These are phyloP conservation scores for Microsporum ferrugineum DNA, from an alignment of 2,329 filamentous ascomycete species.

Conservation along the genomic window DNA sequence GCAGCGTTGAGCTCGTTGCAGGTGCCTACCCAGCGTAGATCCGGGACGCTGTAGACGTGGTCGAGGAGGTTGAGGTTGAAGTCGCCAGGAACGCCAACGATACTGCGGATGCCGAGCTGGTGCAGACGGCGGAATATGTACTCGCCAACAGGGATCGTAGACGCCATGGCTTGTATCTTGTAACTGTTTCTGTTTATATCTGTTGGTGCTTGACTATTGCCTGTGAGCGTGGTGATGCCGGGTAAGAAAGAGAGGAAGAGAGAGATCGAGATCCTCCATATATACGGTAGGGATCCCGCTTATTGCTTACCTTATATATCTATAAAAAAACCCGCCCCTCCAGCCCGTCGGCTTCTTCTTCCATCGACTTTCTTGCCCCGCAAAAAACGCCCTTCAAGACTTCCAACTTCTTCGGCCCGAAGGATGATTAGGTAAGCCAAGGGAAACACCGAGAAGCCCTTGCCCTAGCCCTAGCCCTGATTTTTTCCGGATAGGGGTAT, in stretches of 20 bases:
- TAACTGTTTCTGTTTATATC: not conserved
- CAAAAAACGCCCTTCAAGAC: not conserved
- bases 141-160: slow-evolving; percentile 11
- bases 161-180: not conserved
- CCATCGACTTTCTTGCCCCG: not conserved
- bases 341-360: not conserved
- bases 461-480: not conserved
- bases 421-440: not conserved
- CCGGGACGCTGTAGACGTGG: slow-evolving; percentile 17
- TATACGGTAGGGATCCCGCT: not conserved
- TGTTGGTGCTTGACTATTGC: not conserved
- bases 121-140: slow-evolving; percentile 14
- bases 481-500: not conserved
- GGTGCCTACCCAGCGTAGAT: slow-evolving; percentile 40
- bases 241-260: not conserved
- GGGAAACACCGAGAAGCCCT: not conserved
- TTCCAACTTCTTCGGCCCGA: not conserved
- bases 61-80: slow-evolving; percentile 15
- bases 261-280: not conserved
- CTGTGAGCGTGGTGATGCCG: not conserved
- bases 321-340: not conserved
- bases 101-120: slow-evolving; percentile 12
- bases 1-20: slow-evolving; percentile 47
- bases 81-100: slow-evolving; percentile 14
- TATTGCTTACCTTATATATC: not conserved